phyloP scores from a whole-genome alignment of 2,329 filamentous ascomycete genomes.

The Fusarium sp. region DNA sequence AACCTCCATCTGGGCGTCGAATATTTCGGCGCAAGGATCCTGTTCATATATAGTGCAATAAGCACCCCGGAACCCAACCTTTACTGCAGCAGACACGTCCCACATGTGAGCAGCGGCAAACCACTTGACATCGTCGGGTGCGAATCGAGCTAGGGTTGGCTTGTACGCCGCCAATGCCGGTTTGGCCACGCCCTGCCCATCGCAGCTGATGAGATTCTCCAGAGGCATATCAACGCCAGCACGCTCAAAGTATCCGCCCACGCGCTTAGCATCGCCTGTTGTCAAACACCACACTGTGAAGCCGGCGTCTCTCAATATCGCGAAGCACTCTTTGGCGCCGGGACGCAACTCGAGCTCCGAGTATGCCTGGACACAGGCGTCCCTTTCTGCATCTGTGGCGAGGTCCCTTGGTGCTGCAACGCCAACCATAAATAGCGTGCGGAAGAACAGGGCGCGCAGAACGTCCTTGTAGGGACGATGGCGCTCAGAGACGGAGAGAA shows the following conservation, averaged over 20 bases:
- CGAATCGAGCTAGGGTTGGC: constrained; percentile 52
- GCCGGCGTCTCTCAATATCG: constrained; percentile 2
- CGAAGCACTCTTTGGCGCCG: neutral
- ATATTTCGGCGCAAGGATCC: constrained; percentile 11
- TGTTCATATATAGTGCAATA: constrained; percentile 15
- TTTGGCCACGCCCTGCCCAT: constrained; percentile 47
- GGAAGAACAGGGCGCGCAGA: constrained; percentile 18
- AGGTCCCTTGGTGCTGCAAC: constrained; percentile 53
- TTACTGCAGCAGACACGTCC: constrained; percentile 66
- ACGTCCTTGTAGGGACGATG: constrained; percentile 51
- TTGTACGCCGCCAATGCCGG: constrained; percentile 59
- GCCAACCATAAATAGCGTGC: constrained; percentile 46
- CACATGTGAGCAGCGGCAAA: constrained; percentile 72
- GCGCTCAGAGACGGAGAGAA: constrained; percentile 15
- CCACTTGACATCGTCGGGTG: constrained; percentile 60
- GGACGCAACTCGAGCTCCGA: constrained; percentile 4
- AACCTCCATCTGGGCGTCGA: constrained; percentile 2
- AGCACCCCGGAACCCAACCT: constrained; percentile 15
- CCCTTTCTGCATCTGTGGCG: constrained; percentile 3
- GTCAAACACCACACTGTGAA: constrained; percentile 67
- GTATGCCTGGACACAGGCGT: constrained; percentile 5
- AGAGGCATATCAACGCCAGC: constrained; percentile 63
- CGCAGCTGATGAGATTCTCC: constrained; percentile 66
- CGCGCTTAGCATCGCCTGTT: constrained; percentile 63
- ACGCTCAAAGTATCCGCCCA: constrained; percentile 65